Base-by-base conservation (phyloP, 1,139 yeast species). In the Saccharomyces hybrid region DNA sequence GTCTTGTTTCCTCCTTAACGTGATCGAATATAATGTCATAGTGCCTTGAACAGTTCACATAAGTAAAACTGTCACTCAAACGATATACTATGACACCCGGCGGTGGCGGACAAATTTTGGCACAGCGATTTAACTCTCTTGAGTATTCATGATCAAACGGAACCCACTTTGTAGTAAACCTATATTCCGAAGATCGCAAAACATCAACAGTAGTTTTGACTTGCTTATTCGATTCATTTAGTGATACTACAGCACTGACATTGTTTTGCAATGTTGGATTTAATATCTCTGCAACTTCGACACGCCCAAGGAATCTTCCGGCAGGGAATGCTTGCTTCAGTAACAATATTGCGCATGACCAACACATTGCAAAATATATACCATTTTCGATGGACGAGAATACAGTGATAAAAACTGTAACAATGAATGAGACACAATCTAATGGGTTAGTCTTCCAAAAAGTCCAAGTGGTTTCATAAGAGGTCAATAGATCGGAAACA, bases 81-180 rank as follows among this genome's bases (percentile, higher is more conserved):
- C 95, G 80, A 75, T 85, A 90, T 3, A 90, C 96, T 57, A 90
- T 65, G 14, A 90, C 91, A 25, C 97, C 97, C 1, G 93, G 90
- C 34, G 97, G 97, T 23, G 98, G 96, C 2, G 90, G 86, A 32
- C 70, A 70, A 8, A 90, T 80, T 2, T 73, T 68, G 29, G 89
- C 72, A 28, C 78, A 79, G 3, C 78, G 73, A 68, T 90, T 88
- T 57, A 88, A 68, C 61, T 77, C 76, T 48, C 62, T 62, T 2
- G 65, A 60, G 56, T 67, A 68, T 31, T 74, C 73, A 56, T 81
- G 78, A 49, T 79, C 74, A 54, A 86, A 73, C 31, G 97, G 96
- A 46, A 90, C 90, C 97, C 97, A 90, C 65, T 78, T 79, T 19
- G 86, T 80, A 58, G 13, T 38, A 2, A 38, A 38, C 6, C 8